Base-by-base conservation (phyloP, 441 rosid species). In the Erodium texanum region DNA sequence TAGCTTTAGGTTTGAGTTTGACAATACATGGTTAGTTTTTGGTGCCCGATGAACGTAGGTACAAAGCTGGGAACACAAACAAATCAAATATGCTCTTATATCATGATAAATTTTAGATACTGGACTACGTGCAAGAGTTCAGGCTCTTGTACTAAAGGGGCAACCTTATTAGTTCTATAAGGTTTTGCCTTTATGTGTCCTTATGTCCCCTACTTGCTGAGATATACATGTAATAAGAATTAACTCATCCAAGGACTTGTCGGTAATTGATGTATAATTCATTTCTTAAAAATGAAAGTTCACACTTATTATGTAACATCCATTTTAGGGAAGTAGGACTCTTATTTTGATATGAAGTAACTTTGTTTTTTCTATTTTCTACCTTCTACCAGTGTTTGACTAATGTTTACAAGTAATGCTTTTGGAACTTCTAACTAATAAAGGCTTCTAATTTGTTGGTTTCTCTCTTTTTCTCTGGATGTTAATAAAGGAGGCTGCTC, bases 401-500 rank as follows among this genome's bases (percentile, higher is more conserved):
- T 45, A 45, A 50, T 15, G 8, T 50, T 15, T 50, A 50, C 20
- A n/a, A 50, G 56, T 50, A 50, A 20, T 56, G 62, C 11, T 1
- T 20, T 56, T 56, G 24, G 62, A 56, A 56, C 29, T 58, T 10
- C 63, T 56, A 24, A 14, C 63, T 56, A 62, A 24, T 62, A 14
- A 10, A 10, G 23, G 20, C 16, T 65, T 24, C 0, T 68, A 71
- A 71, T 52, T 20, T 20, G 67, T 64, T 29, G 20, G 19, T 63
- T 62, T 64, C 54, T 43, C 66, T 38, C 38, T 66, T 23, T 70
- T 50, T 50, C 66, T 62, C 68, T 66, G 36, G 67, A n/a, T 67
- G 48, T 52, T 73, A 54, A 77, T 76, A 52, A 66, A 95, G 99
- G 99, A 92, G 65, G 81, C 77, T 73, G 81, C 85, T 64, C 78